Evolutionary conservation across 306 rosid species (phyloP).

Genomic region (Begonia masoniana): DNA sequence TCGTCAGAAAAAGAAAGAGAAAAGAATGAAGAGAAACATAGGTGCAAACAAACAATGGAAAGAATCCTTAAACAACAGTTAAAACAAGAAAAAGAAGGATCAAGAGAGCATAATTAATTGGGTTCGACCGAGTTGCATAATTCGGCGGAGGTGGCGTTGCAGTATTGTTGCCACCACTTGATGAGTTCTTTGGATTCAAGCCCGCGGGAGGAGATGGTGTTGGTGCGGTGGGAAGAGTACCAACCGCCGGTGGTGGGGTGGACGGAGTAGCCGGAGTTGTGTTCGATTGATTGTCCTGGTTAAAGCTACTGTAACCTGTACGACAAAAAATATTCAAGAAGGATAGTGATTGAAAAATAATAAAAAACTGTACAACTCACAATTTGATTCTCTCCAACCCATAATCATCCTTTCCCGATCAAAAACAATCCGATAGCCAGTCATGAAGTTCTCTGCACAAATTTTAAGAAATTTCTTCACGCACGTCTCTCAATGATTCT

Average conservation of each 20-base stretch:
- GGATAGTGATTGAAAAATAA: constrained; percentile 3
- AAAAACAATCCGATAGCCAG: constrained; percentile 63
- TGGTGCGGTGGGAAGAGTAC: neutral
- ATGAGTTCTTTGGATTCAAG: constrained; percentile 35
- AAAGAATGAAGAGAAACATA: neutral
- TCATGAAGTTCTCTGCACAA: constrained; percentile 89
- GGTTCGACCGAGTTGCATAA: constrained; percentile 26
- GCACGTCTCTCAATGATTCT: no score
- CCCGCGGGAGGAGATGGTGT: constrained; percentile 19
- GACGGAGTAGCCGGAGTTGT: neutral
- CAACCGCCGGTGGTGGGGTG: neutral
- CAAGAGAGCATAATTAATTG: constrained; percentile 15
- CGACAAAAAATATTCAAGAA: constrained; percentile 2
- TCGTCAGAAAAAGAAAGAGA: neutral
- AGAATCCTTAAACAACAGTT: constrained; percentile 28
- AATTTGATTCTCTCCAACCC: constrained; percentile 64
- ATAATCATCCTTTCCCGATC: constrained; percentile 62
- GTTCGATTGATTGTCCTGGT: neutral
- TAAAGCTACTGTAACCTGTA: constrained; percentile 34
- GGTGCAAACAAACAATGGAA: neutral
- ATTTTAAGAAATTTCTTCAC: neutral
- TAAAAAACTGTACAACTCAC: constrained; percentile 31
- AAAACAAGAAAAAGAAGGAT: constrained; percentile 22
- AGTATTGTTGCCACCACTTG: constrained; percentile 9
- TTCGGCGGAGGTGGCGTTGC: constrained; percentile 6